Percentiles rank a stretch among this genome's conserved stretches.
Conservation (phyloP, 139 green algal species). For the Closterium sp. region DNA sequence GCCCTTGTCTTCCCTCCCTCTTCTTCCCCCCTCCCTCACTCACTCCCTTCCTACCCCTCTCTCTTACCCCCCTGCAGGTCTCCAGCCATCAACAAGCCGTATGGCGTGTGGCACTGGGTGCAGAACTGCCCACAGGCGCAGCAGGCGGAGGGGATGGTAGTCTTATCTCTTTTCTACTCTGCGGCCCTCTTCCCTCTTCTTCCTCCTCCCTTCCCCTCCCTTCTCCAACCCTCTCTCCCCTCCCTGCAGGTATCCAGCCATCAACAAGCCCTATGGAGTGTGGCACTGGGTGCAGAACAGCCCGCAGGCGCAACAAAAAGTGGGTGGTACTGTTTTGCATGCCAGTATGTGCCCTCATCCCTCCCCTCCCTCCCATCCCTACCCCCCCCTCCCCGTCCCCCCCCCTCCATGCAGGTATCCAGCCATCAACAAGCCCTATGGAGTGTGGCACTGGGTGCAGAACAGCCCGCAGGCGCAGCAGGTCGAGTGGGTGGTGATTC, state of each 20-base stretch:
- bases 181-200: neutral
- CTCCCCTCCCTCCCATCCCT: neutral
- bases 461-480: conserved; percentile 31
- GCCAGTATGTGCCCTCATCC: too few relatives aligned
- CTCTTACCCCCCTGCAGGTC: conserved; percentile 17
- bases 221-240: neutral
- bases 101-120: conserved; percentile 52
- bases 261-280: conserved; percentile 57
- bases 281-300: conserved; percentile 38
- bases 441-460: conserved; percentile 56
- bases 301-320: too few relatives aligned
- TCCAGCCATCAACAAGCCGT: conserved; percentile 58
- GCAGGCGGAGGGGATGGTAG: neutral
- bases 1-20: neutral
- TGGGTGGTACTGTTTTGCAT: too few relatives aligned
- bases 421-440: conserved; percentile 58
- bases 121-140: conserved; percentile 19
- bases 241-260: conserved; percentile 46
- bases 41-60: neutral
- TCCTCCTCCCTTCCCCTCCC: neutral
- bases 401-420: conserved; percentile 39
- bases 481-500: conserved; percentile 54
- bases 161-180: too few relatives aligned
- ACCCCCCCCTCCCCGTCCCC: neutral
- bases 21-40: neutral